These are phyloP conservation scores for Termitomyces sp. DNA, from an alignment of 768 basidiomycete species.

Conservation along the genomic window DNA sequence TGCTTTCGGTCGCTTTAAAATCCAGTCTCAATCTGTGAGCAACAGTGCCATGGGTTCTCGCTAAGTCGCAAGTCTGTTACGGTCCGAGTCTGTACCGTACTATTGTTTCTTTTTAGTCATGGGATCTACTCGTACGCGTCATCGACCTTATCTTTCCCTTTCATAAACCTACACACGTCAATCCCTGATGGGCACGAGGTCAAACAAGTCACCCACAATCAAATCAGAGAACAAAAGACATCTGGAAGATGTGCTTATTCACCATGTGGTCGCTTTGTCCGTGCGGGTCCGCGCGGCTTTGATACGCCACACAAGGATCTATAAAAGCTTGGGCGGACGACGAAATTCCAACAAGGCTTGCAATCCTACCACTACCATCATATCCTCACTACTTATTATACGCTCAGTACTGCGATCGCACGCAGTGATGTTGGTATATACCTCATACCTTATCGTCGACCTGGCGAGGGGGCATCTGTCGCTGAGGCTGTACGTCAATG, in stretches of 20 bases:
- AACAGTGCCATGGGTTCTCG: no score
- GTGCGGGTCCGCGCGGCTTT: neutral
- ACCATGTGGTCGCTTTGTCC: neutral
- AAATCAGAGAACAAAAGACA: neutral
- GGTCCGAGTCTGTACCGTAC: no score
- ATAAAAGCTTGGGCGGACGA: neutral
- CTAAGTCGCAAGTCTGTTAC: no score
- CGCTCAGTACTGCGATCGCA: neutral
- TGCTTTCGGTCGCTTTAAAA: no score
- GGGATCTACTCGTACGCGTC: neutral
- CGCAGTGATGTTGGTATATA: neutral
- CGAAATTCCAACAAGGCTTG: neutral
- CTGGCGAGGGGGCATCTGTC: neutral
- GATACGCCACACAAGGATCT: conserved; percentile 10
- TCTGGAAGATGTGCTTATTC: neutral
- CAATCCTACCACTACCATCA: neutral
- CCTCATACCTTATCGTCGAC: neutral
- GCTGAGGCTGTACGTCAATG: neutral
- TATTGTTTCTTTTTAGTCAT: no score
- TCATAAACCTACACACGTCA: neutral
- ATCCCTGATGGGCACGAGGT: neutral
- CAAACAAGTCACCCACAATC: neutral
- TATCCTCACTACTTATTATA: neutral
- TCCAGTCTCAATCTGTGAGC: no score
- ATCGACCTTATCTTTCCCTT: neutral